Conservation (phyloP, 192 early-diverging fungal genomes). For the Haplosporangium gracile region DNA sequence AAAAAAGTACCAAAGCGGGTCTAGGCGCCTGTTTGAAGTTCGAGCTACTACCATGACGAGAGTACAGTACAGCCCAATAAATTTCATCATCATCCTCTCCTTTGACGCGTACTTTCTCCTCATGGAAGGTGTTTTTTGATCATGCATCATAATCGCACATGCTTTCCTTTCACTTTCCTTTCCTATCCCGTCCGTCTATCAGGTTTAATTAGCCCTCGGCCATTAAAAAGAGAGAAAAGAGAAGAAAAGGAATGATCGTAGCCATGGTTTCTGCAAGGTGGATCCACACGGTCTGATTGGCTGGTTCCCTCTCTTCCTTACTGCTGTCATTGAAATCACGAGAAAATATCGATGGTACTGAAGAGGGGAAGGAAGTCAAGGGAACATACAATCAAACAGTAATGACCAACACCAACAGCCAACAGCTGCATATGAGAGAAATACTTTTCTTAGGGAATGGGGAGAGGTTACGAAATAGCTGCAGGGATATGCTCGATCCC, state of each 20-base stretch:
- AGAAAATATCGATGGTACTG: neutral
- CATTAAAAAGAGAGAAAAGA: neutral
- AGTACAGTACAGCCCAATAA: neutral
- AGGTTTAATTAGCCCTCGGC: neutral
- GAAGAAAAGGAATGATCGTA: neutral
- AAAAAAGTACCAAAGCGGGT: neutral
- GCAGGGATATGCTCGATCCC: neutral
- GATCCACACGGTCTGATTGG: neutral
- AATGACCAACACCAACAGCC: neutral
- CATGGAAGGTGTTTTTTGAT: neutral
- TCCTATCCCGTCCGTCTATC: neutral
- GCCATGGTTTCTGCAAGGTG: neutral
- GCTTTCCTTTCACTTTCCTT: too few relatives aligned
- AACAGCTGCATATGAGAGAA: neutral
- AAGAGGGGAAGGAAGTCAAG: neutral
- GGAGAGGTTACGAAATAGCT: neutral
- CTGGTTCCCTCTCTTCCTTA: neutral
- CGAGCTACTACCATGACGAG: too few relatives aligned
- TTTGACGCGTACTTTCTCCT: neutral
- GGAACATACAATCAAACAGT: neutral
- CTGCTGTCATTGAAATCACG: neutral
- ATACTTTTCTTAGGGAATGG: neutral
- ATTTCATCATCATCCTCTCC: neutral
- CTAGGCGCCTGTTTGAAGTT: too few relatives aligned
- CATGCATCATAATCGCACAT: neutral